A percentile compares a stretch with the other conserved stretches of the same genome.
Conservation (phyloP, 1,284 basidiomycete species). For the Malassezia pachydermatis region DNA sequence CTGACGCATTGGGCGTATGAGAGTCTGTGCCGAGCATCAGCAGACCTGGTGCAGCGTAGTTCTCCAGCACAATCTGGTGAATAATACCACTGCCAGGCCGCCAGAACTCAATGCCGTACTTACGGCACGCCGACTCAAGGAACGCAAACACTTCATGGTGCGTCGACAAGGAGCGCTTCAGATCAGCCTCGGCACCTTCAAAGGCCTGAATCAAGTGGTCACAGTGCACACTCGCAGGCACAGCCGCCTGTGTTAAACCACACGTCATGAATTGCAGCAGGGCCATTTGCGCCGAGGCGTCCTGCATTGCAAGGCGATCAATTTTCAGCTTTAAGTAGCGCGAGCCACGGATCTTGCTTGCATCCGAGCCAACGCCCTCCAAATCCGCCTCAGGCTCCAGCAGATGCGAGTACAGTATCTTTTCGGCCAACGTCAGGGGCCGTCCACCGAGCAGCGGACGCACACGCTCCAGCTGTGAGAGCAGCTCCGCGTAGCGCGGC, state of each 20-base stretch:
- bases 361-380: slow-evolving; percentile 55
- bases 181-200: slow-evolving; percentile 68
- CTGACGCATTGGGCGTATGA: slow-evolving; percentile 96
- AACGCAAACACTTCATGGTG: slow-evolving; percentile 99
- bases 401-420: slow-evolving; percentile 92
- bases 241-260: slow-evolving; percentile 70
- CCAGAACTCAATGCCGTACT: slow-evolving; percentile 84
- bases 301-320: slow-evolving; percentile 96
- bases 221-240: slow-evolving; percentile 84
- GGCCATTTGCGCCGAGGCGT: slow-evolving; percentile 99
- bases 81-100: slow-evolving; percentile 73
- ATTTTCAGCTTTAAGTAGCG: slow-evolving; percentile 81
- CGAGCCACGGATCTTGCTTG: slow-evolving; percentile 61
- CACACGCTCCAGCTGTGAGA: slow-evolving; percentile 65
- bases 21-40: slow-evolving; percentile 65
- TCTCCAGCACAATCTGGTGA: slow-evolving; percentile 97
- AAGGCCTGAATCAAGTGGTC: slow-evolving; percentile 62
- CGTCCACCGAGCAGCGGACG: slow-evolving; percentile 64
- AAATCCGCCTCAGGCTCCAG: slow-evolving; percentile 63
- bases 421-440: slow-evolving; percentile 89
- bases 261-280: slow-evolving; percentile 98
- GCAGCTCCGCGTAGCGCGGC: slow-evolving; percentile 72
- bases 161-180: slow-evolving; percentile 71
- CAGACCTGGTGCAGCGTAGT: slow-evolving; percentile 66
- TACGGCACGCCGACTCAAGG: slow-evolving; percentile 80